Evolutionary conservation across 306 rosid genomes (phyloP).

Genomic region (Begonia masoniana): DNA sequence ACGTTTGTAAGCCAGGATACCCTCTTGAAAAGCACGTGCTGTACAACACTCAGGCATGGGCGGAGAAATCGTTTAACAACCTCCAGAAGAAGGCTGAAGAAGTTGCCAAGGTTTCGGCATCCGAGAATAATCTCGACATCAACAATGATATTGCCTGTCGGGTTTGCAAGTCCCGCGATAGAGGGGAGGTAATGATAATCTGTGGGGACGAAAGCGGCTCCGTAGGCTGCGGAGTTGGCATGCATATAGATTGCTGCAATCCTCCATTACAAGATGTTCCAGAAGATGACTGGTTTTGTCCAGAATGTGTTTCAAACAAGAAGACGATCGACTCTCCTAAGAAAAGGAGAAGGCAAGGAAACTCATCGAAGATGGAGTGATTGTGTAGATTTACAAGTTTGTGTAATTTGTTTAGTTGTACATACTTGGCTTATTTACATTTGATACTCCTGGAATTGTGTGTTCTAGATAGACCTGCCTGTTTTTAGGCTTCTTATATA

Average conservation of each 20-base stretch:
- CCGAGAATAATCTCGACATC: constrained; percentile 13
- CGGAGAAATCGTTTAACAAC: constrained; percentile 46
- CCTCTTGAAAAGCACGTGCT: constrained; percentile 67
- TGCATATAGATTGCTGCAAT: constrained; percentile 75
- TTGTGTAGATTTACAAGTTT: neutral
- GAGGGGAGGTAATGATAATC: constrained; percentile 82
- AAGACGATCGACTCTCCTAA: constrained; percentile 20
- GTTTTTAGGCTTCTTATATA: no score
- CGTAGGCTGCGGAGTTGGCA: constrained; percentile 67
- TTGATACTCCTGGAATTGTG: no score
- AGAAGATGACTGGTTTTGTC: constrained; percentile 80
- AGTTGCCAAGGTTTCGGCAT: constrained; percentile 19
- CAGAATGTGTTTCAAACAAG: constrained; percentile 32
- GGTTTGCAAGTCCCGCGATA: constrained; percentile 54
- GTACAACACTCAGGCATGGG: constrained; percentile 59
- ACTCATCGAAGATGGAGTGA: constrained; percentile 23
- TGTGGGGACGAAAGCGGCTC: constrained; percentile 80
- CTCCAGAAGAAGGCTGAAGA: constrained; percentile 53
- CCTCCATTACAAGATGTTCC: constrained; percentile 69
- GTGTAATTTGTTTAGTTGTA: no score
- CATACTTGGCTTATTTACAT: no score
- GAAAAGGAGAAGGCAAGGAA: constrained; percentile 33
- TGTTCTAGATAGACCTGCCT: no score
- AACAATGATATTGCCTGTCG: constrained; percentile 43
- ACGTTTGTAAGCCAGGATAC: constrained; percentile 79